These are phyloP conservation scores for Terana coerulea DNA, from an alignment of 768 basidiomycete genomes.

Conservation along the genomic window DNA sequence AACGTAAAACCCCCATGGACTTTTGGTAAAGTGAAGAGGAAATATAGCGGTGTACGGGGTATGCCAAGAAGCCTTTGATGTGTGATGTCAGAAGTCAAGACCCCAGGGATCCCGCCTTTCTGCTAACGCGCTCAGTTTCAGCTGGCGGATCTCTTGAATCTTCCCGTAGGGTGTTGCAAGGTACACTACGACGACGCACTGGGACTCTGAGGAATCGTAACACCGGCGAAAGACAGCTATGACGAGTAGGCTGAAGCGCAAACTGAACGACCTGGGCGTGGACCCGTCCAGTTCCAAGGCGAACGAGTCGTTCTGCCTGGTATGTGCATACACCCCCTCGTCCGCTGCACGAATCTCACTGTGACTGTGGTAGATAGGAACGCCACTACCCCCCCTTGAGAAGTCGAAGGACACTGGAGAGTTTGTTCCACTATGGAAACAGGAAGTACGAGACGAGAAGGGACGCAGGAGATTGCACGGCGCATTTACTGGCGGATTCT, in stretches of 20 bases:
- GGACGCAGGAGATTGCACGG: slow-evolving; percentile 92
- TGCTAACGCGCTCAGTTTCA: no score
- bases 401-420: slow-evolving; percentile 90
- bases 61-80: no score
- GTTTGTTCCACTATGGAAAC: slow-evolving; percentile 97
- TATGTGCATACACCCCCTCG: slow-evolving; percentile 29
- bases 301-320: slow-evolving; percentile 84
- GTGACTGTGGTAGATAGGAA: slow-evolving; percentile 66
- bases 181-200: no score
- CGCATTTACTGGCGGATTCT: slow-evolving; percentile 97
- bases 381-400: slow-evolving; percentile 90
- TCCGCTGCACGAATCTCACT: slow-evolving; percentile 10
- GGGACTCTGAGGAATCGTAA: no score
- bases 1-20: no score
- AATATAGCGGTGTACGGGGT: no score
- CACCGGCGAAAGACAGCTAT: no score
- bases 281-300: slow-evolving; percentile 67
- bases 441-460: slow-evolving; percentile 92
- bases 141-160: no score
- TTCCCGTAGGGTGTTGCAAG: no score
- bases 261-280: slow-evolving; percentile 76
- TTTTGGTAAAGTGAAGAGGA: no score
- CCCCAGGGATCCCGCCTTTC: no score
- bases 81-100: no score
- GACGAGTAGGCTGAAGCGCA: slow-evolving; percentile 71